Percentiles rank a stretch among this genome's conserved stretches.
Conservation (phyloP, 306 rosid species). For the Lithocarpus polystachyus region DNA sequence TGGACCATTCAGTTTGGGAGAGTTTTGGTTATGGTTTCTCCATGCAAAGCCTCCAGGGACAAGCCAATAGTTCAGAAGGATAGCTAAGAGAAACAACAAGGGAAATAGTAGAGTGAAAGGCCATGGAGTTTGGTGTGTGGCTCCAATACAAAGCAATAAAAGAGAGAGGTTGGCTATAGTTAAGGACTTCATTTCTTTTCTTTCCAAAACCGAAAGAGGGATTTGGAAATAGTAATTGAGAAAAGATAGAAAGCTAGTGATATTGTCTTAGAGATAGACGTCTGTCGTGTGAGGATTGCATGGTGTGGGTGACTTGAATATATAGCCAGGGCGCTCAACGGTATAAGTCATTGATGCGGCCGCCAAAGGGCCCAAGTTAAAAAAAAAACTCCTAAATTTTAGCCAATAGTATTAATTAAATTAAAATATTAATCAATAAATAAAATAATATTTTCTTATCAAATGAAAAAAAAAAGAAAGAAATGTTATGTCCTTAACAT, state of each 20-base stretch:
- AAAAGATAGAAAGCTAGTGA: constrained; percentile 2
- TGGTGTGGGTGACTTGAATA: constrained; percentile 28
- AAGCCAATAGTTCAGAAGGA: constrained; percentile 50
- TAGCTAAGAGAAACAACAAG: constrained; percentile 19
- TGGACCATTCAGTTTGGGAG: constrained; percentile 42
- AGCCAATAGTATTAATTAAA: too few species aligned
- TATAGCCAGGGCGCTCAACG: too few species aligned
- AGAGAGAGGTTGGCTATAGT: constrained; percentile 5
- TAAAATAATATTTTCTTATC: too few species aligned
- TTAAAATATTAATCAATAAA: too few species aligned
- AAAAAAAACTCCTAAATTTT: too few species aligned
- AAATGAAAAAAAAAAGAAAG: too few species aligned
- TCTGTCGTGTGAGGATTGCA: constrained; percentile 31
- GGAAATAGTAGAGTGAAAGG: constrained; percentile 31
- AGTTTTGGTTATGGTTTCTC: constrained; percentile 32
- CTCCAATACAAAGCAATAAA: constrained; percentile 24
- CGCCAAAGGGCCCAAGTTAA: too few species aligned
- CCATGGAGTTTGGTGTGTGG: constrained; percentile 18
- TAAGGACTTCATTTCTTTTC: constrained; percentile 37
- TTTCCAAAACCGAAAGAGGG: not conserved
- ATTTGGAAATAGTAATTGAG: not conserved
- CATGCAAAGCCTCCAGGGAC: constrained; percentile 88
- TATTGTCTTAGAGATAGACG: constrained; percentile 29
- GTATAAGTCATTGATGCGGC: too few species aligned
- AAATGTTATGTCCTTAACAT: too few species aligned